Conservation (phyloP, 176 grass and related monocot genomes). For the Triticum turgidum region DNA sequence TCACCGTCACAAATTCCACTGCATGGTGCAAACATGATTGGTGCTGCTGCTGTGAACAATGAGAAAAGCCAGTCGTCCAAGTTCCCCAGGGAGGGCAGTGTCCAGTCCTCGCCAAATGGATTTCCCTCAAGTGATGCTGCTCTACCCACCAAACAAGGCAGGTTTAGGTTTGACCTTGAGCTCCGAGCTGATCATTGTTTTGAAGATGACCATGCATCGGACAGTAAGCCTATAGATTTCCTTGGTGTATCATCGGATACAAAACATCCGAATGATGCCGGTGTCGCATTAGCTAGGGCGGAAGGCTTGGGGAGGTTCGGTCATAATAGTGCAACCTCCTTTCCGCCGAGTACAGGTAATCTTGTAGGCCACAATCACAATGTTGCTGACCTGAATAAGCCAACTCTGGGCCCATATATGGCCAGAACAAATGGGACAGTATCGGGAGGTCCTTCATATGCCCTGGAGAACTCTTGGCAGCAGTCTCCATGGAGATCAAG, state of each 20-base stretch:
- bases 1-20: background rate
- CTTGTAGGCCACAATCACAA: slow-evolving; percentile 9
- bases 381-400: slow-evolving; percentile 25
- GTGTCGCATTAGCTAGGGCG: background rate
- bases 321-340: background rate
- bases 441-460: background rate
- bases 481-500: background rate
- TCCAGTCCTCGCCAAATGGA: slow-evolving; percentile 22
- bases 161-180: slow-evolving; percentile 15
- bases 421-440: background rate
- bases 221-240: slow-evolving; percentile 29
- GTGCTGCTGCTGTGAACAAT: background rate
- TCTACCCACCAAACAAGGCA: background rate
- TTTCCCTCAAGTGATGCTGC: background rate
- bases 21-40: background rate
- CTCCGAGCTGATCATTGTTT: background rate
- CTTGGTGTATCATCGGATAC: slow-evolving; percentile 1
- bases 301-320: slow-evolving; percentile 3
- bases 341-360: background rate
- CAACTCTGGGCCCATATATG: background rate
- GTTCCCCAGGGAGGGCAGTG: slow-evolving; percentile 25
- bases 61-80: background rate
- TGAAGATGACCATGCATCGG: background rate
- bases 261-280: background rate
- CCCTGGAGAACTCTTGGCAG: slow-evolving; percentile 8